phyloP scores from a whole-genome alignment of 2,329 filamentous ascomycete genomes.

The Epichloe sibirici region DNA sequence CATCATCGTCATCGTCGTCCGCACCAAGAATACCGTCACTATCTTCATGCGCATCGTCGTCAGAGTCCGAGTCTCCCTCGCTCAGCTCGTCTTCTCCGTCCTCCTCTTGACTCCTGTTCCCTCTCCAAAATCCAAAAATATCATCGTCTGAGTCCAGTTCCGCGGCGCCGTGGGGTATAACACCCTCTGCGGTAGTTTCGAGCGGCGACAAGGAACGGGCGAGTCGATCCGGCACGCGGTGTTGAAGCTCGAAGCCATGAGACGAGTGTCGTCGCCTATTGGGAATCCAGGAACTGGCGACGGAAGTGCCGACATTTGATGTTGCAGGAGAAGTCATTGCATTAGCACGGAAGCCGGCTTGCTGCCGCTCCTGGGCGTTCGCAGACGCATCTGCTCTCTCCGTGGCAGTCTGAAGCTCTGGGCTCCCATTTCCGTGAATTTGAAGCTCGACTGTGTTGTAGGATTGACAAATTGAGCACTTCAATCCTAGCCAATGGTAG shows the following conservation, averaged over 20 bases:
- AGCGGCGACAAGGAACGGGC: constrained; percentile 33
- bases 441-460: constrained; percentile 59
- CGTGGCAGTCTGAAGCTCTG: constrained; percentile 15
- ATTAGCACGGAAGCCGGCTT: background rate
- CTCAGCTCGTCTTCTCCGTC: constrained; percentile 32
- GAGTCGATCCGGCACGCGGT: constrained; percentile 26
- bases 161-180: constrained; percentile 15
- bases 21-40: constrained; percentile 32
- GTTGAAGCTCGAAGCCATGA: constrained; percentile 21
- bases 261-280: constrained; percentile 29
- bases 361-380: constrained; percentile 3
- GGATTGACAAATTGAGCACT: constrained; percentile 63
- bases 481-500: constrained; percentile 91
- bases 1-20: constrained; percentile 32
- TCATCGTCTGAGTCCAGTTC: constrained; percentile 40
- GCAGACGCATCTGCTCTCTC: constrained; percentile 11
- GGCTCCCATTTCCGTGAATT: constrained; percentile 35
- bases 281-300: constrained; percentile 5
- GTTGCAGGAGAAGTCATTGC: background rate
- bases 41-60: constrained; percentile 29
- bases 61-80: constrained; percentile 34
- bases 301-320: constrained; percentile 1
- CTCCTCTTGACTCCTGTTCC: constrained; percentile 20
- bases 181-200: constrained; percentile 15
- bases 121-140: constrained; percentile 45